phyloP scores from a whole-genome alignment of 1,284 basidiomycete species.

The Phaffia rhodozyma region DNA sequence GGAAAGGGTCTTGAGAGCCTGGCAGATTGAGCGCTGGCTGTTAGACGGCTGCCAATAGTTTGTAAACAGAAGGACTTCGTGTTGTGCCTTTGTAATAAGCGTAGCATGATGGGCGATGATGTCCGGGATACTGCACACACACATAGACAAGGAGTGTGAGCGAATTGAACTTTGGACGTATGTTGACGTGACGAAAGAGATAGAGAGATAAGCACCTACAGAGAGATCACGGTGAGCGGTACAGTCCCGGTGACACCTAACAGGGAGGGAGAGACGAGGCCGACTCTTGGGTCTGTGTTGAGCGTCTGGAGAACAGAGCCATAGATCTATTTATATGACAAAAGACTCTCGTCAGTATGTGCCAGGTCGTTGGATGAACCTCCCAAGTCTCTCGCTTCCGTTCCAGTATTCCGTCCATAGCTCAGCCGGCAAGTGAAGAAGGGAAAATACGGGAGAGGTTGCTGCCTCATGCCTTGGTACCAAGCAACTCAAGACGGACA shows the following conservation, averaged over 20 bases:
- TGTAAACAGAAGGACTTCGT: slow-evolving; percentile 44
- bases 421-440: background rate
- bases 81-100: slow-evolving; percentile 44
- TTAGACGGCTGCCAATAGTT: slow-evolving; percentile 14
- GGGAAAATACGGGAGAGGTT: background rate
- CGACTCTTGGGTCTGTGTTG: slow-evolving; percentile 42
- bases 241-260: slow-evolving; percentile 46
- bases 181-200: background rate
- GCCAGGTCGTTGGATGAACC: background rate
- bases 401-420: background rate
- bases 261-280: slow-evolving; percentile 44
- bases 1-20: slow-evolving; percentile 45
- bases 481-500: background rate
- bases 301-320: slow-evolving; percentile 43
- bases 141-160: background rate
- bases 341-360: no score
- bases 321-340: slow-evolving; percentile 38
- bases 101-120: slow-evolving; percentile 48
- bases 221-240: slow-evolving; percentile 41
- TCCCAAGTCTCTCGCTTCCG: background rate
- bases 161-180: background rate
- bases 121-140: slow-evolving; percentile 42
- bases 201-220: slow-evolving; percentile 26
- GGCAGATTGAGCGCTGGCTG: slow-evolving; percentile 5
- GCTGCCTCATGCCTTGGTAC: no score